phyloP scores from a whole-genome alignment of 148 eudicot genomes.

The Pharnaceum exiguum region DNA sequence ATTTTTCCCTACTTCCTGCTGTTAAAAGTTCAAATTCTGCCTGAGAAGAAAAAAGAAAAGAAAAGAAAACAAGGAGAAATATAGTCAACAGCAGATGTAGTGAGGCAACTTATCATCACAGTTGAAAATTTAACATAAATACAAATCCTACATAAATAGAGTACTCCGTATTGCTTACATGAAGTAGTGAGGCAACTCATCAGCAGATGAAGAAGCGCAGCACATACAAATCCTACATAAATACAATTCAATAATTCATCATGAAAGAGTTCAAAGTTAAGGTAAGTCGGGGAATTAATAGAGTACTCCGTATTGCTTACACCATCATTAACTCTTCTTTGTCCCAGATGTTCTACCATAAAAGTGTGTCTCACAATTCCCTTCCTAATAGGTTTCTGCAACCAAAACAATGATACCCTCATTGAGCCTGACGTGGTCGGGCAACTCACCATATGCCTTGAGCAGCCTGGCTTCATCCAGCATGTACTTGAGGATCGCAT shows the following conservation, averaged over 20 bases:
- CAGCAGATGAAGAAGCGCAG: constrained; percentile 84
- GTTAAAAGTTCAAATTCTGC: constrained; percentile 72
- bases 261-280: too few species aligned
- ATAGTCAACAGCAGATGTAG: too few species aligned
- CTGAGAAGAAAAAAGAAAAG: too few species aligned
- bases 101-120: too few species aligned
- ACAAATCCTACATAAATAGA: background rate
- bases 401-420: constrained; percentile 41
- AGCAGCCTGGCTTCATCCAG: constrained; percentile 47
- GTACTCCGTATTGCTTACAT: background rate
- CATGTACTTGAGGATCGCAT: constrained; percentile 40
- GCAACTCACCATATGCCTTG: constrained; percentile 68
- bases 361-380: constrained; percentile 79
- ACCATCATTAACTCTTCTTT: constrained; percentile 52
- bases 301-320: constrained; percentile 51
- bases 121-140: too few species aligned
- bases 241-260: too few species aligned
- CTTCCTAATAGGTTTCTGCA: constrained; percentile 80
- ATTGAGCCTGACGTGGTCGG: constrained; percentile 49
- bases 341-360: constrained; percentile 78
- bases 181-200: too few species aligned
- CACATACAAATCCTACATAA: constrained; percentile 74
- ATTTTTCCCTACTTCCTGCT: constrained; percentile 64
- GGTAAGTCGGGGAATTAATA: too few species aligned
- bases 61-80: too few species aligned